Base-by-base conservation (phyloP, 116 monocot genomes). In the Papilionanthe hybrid region DNA sequence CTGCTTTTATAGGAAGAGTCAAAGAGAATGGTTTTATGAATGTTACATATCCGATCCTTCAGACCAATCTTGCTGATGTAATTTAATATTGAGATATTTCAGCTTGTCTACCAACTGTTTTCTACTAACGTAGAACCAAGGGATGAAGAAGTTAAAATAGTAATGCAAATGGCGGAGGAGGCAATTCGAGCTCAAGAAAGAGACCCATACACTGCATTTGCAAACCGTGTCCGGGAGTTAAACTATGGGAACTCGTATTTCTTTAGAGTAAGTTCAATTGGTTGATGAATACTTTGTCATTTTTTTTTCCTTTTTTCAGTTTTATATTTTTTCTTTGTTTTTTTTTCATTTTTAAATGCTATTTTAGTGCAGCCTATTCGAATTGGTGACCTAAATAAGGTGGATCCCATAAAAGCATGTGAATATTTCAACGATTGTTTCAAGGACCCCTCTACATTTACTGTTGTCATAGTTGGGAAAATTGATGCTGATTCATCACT, bases 101-200 rank as follows among this genome's bases (percentile, higher is more conserved):
- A 98, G 97, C 92, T 98, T 81, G 97, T 98, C 55, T 98, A 98
- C 82, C 94, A 94, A 90, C 86, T 98, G 55, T 98, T 98, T 83
- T 91, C 94, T 56, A 94, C 89, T 32, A 87, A 87, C 79, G 94
- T 98, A 19, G 83, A 83, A 77, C 91, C 94, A 76, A 88, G 97
- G 71, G 92, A 93, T 77, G 91, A 94, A 88, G 97, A 98, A 89
- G 94, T 98, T 49, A 92, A 94, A 81, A 91, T 94, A 81, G 97
- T 98, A 78, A 94, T 92, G 94, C 97, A 98, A 91, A 94, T 98
- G 94, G 85, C 97, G 27, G 94, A 94, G 82, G 97, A 98, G 84
- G 94, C 92, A 85, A 94, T 98, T 73, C 86, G 83, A 77, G 97
- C 97, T 77, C 97, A 98, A 91, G 94, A 98, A 73, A 91, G 97